phyloP scores from a whole-genome alignment of 1,139 yeast genomes.

The Geotrichum citri-aurantii region DNA sequence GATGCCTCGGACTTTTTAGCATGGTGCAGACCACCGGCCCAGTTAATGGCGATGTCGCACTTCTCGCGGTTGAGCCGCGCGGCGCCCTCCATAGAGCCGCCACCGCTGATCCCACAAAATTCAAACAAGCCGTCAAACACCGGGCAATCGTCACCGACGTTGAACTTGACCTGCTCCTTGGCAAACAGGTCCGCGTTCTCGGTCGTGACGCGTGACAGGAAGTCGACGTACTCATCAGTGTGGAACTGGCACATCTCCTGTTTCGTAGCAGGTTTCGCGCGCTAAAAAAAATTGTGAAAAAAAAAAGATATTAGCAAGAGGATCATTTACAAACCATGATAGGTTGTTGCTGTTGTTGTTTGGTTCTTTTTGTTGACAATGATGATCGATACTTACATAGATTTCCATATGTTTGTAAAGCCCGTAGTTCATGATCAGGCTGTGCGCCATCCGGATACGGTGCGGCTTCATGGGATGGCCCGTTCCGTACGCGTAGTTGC shows the following conservation, averaged over 20 bases:
- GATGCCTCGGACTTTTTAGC: conserved; percentile 95
- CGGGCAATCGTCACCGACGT: conserved; percentile 97
- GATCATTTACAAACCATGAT: background rate
- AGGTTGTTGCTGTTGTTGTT: background rate
- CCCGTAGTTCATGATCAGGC: conserved; percentile 94
- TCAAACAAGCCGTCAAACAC: conserved; percentile 95
- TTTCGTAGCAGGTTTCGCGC: conserved; percentile 96
- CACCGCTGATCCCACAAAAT: conserved; percentile 90
- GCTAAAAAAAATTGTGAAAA: conserved; percentile 23
- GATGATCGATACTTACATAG: conserved; percentile 41
- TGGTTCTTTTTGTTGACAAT: background rate
- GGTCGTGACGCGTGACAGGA: conserved; percentile 86
- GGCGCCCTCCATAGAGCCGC: conserved; percentile 97
- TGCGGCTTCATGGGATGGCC: conserved; percentile 99
- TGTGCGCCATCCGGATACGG: conserved; percentile 97
- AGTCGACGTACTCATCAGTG: conserved; percentile 94
- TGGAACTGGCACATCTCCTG: conserved; percentile 99
- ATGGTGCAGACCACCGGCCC: conserved; percentile 97
- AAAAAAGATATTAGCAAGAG: background rate
- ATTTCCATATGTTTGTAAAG: conserved; percentile 96
- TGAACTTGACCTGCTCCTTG: conserved; percentile 89
- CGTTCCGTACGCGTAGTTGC: conserved; percentile 95
- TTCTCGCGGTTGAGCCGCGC: conserved; percentile 87
- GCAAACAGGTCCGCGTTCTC: conserved; percentile 88
- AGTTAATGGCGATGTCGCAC: conserved; percentile 92